Evolutionary conservation across 164 flowering plant genomes (phyloP), one percentile per base, ranked within the genome.

Genomic region (Liquidambar formosana): DNA sequence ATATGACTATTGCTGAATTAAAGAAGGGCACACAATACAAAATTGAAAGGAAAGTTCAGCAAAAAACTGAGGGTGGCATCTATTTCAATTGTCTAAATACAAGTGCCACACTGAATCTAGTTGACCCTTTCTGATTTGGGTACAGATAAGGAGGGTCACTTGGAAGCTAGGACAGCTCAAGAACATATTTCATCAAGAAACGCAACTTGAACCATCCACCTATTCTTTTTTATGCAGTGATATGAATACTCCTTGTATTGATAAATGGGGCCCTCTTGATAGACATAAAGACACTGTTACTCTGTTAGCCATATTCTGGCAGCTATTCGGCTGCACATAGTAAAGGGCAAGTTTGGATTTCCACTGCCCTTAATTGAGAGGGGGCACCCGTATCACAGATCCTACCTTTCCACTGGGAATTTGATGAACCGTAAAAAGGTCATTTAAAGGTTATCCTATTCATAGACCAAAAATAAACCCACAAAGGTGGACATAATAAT

Each of bases 161-260:
- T 10, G 28, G 64, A 78, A 71, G 75, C 70, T 44, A 58, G 2
- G 25, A 78, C 80, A 78, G 77, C 77, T 68, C 62, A 61, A 53
- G n/a, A 49, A 8, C n/a, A 18, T 23, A 53, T 38, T 57, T 70
- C 63, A 66, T 15, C 28, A 73, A 77, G 66, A 49, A 71, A 77
- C 79, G 67, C 79, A 51, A 71, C 67, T 61, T 64, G 57, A 71
- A 66, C 67, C 58, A 66, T 53, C 63, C 43, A 57, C 48, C 41
- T 10, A 52, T 60, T 26, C 26, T 74, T 58, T 15, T 12, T 54
- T 33, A 2, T 33, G 41, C 2, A 33, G 41, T 33, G 41, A 33
- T 33, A 33, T 33, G 41, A 33, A 6, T 6, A 33, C 41, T 33
- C 41, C 41, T 33, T 2, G 41, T 33, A 2, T 33, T 33, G 41